Base-by-base conservation (phyloP, 225 moss, liverwort and hornwort species). In the Asterella californica region DNA sequence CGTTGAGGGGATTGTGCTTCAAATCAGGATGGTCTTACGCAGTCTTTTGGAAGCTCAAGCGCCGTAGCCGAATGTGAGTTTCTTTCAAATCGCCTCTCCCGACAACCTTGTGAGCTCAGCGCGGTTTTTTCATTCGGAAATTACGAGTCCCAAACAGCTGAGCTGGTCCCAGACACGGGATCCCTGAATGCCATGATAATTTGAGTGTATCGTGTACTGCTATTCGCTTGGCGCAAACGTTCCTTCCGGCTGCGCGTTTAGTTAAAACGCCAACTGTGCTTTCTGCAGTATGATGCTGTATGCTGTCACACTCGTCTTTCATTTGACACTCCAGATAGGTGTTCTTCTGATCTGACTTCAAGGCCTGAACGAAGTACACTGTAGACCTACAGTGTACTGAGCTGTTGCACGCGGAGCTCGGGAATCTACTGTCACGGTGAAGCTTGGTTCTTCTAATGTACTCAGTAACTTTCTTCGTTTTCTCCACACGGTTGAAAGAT, bases 11-110 rank as follows among this genome's bases (percentile, higher is more conserved):
- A 80, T 54, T 80, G 70, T 80, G 80, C 61, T 73, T 60, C 73
- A 80, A 80, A 49, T 60, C 84, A 46, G 76, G 69, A 80, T 84
- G 84, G 84, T 60, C 80, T 22, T 84, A 84, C 50, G 84, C 84
- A 33, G 80, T 84, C 22, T 75, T 84, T 25, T 84, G 84, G 84
- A 84, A 80, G 70, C 84, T 84, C 55, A 75, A 84, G 65, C 84
- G 80, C 76, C 80, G 84, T 10, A 69, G 74, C 36, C 75, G 81
- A 66, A 81, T 81, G 84, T 84, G 34, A 72, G 69, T 77, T 77
- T 60, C 68, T 54, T 27, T 30, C 30, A 9, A 32, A 7, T 55
- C n/a, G 36, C 25, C 19, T 33, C 9, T 2, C 15, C 18, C 14
- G 6, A 29, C 32, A 6, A 53, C 27, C 65, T 48, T 66, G n/a